Conservation (phyloP, 768 basidiomycete species). For the Pholiota microspora region DNA sequence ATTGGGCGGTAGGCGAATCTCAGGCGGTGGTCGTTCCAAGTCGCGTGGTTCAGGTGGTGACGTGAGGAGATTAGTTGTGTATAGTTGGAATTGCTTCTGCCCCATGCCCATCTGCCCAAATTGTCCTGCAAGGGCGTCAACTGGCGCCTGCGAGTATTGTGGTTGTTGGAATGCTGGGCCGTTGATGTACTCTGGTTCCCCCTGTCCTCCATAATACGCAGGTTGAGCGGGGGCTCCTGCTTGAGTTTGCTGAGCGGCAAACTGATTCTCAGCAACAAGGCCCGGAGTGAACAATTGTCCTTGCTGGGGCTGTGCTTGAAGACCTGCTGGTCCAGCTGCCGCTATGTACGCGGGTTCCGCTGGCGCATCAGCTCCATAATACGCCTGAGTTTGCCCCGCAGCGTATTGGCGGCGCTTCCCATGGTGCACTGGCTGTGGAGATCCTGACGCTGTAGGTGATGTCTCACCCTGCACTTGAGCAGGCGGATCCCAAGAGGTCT, state of each 20-base stretch:
- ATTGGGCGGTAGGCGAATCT: constrained; percentile 85
- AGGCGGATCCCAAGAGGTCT: constrained; percentile 90
- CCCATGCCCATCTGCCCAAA: constrained; percentile 88
- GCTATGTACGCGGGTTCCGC: constrained; percentile 42
- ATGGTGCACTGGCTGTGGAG: constrained; percentile 50
- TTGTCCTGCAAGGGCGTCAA: constrained; percentile 75
- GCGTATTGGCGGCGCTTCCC: constrained; percentile 90
- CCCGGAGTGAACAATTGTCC: constrained; percentile 87
- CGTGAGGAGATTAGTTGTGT: constrained; percentile 90
- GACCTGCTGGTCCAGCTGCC: constrained; percentile 34
- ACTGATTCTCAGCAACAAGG: constrained; percentile 66
- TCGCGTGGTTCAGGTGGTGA: constrained; percentile 91
- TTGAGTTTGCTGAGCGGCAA: constrained; percentile 53
- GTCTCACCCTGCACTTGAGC: constrained; percentile 23
- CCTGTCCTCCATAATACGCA: constrained; percentile 39
- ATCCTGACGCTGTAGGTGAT: constrained; percentile 54
- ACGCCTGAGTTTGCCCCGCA: constrained; percentile 88
- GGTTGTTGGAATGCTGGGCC: constrained; percentile 38
- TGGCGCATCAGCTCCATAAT: constrained; percentile 57
- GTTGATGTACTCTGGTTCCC: constrained; percentile 47
- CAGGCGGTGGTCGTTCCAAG: constrained; percentile 78
- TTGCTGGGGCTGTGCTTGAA: constrained; percentile 37
- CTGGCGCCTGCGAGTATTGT: constrained; percentile 44
- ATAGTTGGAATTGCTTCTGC: constrained; percentile 72
- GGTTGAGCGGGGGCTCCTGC: constrained; percentile 27